Evolutionary conservation across 495 filamentous ascomycete species (phyloP), one percentile per base, ranked within the genome.

Genomic region (Talaromyces ruber): DNA sequence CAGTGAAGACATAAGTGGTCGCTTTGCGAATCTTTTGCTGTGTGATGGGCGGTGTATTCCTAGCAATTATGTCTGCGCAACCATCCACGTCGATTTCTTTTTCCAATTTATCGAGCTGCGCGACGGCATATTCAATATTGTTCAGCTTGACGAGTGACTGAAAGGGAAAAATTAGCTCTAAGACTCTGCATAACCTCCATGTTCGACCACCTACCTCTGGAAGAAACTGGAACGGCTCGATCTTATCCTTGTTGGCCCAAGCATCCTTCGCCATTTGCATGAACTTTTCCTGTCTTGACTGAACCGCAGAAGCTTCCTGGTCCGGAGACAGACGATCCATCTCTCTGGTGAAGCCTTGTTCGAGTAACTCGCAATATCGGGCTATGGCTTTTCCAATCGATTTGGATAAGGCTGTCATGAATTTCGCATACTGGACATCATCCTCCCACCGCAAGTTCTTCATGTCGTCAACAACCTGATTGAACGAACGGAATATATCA

Each of bases 121-220:
- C 81, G 68, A 93, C 88, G 25, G 92, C 94, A 76, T 88, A 97
- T 74, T 97, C 93, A 65, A 98, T 84, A 68, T 99, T 97, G 79
- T 99, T 99, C 64, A 99, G 81, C 75, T 99, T 99, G 54, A 98
- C 90, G 65, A 98, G 86, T 32, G 92, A 97, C 92, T 97, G 16
- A 66, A 45, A 39, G 21, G 45, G 37, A 54, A 16, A 43, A 9
- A 43, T 70, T 63, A 69, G 53, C 39, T 28, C 21, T 34, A 9
- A n/a, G 16, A 25, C 47, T 26, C 9, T 12, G 34, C 63, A 29
- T 28, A 53, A 5, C 4, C n/a, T n/a, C n/a, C 8, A 64, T 62
- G 56, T 22, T 9, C 26, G 5, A 30, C 54, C n/a, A 71, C 78
- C 66, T 75, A 95, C 92, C 88, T 96, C 89, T 3, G 92, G 89